These are phyloP conservation scores for Plasmodium chabaudi DNA, from an alignment of 169 alveolate species.

Conservation along the genomic window DNA sequence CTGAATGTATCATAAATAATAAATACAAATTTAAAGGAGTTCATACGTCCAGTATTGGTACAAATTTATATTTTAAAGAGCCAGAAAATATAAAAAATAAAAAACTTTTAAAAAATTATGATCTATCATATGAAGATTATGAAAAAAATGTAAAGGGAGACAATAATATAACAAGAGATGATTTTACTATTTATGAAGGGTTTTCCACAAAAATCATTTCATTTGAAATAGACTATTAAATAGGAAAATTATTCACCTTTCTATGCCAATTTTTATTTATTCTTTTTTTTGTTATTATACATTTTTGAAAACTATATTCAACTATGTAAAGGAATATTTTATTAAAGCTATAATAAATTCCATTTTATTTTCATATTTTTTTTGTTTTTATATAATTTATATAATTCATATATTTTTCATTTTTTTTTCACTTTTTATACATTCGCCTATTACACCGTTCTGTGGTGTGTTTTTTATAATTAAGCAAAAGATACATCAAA, in stretches of 20 bases:
- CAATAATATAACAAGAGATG: slow-evolving; percentile 57
- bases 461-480: no score
- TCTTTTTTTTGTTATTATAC: no score
- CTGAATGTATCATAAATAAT: slow-evolving; percentile 57
- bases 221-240: slow-evolving; percentile 65
- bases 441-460: no score
- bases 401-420: no score
- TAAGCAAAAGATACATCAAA: no score
- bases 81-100: slow-evolving; percentile 52
- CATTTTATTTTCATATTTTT: no score
- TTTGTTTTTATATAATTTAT: no score
- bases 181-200: slow-evolving; percentile 41
- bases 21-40: slow-evolving; percentile 73
- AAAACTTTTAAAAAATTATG: slow-evolving; percentile 7
- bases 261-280: no score
- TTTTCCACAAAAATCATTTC: slow-evolving; percentile 67
- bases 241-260: not conserved
- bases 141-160: slow-evolving; percentile 26
- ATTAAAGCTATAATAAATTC: no score
- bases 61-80: slow-evolving; percentile 67
- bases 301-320: no score
- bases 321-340: no score
- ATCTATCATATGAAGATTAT: slow-evolving; percentile 10
- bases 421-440: no score
- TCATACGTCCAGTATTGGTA: slow-evolving; percentile 67